phyloP scores from a whole-genome alignment of 495 filamentous ascomycete species.

The Emericellopsis terricola region DNA sequence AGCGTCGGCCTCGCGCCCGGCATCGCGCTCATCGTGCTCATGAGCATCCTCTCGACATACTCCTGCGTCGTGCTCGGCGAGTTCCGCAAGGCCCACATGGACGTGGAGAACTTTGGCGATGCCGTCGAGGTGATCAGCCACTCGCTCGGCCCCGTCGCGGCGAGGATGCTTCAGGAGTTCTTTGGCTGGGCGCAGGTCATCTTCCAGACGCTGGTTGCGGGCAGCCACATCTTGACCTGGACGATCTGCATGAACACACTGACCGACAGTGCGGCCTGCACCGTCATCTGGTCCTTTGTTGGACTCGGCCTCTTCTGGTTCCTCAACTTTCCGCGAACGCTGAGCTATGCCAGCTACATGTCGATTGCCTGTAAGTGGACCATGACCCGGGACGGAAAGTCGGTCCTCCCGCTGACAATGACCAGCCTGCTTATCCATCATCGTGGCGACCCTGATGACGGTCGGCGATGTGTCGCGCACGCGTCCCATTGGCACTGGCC shows the following conservation, averaged over 20 bases:
- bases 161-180: conserved; percentile 23
- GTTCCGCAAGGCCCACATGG: conserved; percentile 37
- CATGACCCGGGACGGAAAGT: conserved; percentile 24
- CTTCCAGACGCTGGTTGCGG: conserved; percentile 54
- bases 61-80: conserved; percentile 50
- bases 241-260: conserved; percentile 43
- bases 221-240: conserved; percentile 46
- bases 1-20: conserved; percentile 39
- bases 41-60: conserved; percentile 43
- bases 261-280: conserved; percentile 38
- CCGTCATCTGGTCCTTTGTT: conserved; percentile 31
- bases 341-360: conserved; percentile 37
- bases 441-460: background rate
- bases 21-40: conserved; percentile 18
- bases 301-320: conserved; percentile 28
- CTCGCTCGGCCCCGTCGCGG: conserved; percentile 21
- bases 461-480: background rate
- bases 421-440: conserved; percentile 1
- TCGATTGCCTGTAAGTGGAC: conserved; percentile 31
- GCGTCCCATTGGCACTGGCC: background rate
- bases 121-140: conserved; percentile 41
- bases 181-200: conserved; percentile 36
- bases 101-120: conserved; percentile 45
- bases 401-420: conserved; percentile 9
- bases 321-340: conserved; percentile 40